Evolutionary conservation across 1,284 basidiomycete species (phyloP), one percentile per base, ranked within the genome.

Genomic region (Irpex sp.): DNA sequence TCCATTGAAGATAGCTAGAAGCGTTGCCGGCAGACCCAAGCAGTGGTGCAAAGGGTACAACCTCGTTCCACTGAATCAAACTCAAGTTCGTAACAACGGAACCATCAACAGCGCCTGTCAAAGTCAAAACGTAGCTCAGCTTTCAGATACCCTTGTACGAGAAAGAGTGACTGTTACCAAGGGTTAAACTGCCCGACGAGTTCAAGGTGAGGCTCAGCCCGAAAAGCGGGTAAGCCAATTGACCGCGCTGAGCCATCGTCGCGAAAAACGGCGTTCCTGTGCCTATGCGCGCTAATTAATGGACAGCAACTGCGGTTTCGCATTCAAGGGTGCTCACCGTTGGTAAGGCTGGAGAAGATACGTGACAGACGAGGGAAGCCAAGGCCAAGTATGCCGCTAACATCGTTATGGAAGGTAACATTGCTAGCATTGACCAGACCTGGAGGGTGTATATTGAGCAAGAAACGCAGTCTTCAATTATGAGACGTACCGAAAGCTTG

Each of bases 1-100:
- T 82, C 93, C 93, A 96, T 64, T 90, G 87, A 36, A 94, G 78
- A 69, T 94, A 95, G 65, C 85, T 87, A 0, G 90, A 85, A 14
- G 77, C 70, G 65, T 85, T 87, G 62, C 74, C 80, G 62, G 83
- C 80, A 2, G 73, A 71, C 4, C 75, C 78, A 21, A 56, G 53
- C 61, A 88, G 76, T 2, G 90, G 90, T 33, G 84, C 77, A 68
- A 92, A 92, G 9, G 90, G 82, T 16, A 85, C 82, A 2, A 92
- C 88, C 57, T 83, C 80, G 64, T 87, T 87, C 90, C 90, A 92
- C 54, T 78, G 79, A 42, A 92, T 85, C 12, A 78, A 66, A 61
- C 78, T 84, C 4, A 77, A 69, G 68, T 90, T 83, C 36, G 73
- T 75, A 5, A 92, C 86, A 18, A 91, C 75, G 9, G 85, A 83